Percentiles rank a stretch among this genome's conserved stretches.
These are phyloP conservation scores for Lyophyllum atratum DNA, from an alignment of 768 basidiomycete species.

Conservation along the genomic window DNA sequence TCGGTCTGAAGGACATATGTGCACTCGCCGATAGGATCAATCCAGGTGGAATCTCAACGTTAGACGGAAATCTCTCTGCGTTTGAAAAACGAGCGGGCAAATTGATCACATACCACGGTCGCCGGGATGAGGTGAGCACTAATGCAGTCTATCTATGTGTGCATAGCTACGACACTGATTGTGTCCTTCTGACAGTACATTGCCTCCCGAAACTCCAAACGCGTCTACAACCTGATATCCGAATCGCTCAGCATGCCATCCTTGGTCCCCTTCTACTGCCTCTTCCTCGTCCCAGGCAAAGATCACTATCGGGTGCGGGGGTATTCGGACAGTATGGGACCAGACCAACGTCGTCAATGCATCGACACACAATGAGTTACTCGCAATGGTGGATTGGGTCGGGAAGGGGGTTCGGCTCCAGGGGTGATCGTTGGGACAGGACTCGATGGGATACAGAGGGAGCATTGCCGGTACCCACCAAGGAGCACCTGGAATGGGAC, in stretches of 20 bases:
- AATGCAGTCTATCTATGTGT: not conserved
- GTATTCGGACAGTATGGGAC: slow-evolving; percentile 9
- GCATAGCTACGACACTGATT: not conserved
- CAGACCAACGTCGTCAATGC: slow-evolving; percentile 4
- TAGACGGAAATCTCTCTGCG: slow-evolving; percentile 6
- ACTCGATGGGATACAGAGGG: not conserved
- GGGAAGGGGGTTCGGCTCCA: slow-evolving; percentile 9
- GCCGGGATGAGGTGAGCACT: slow-evolving; percentile 9
- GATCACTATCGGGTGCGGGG: not conserved
- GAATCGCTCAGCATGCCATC: not conserved
- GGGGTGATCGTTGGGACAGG: not conserved
- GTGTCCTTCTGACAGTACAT: not conserved
- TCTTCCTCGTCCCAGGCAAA: not conserved
- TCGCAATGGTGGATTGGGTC: slow-evolving; percentile 16
- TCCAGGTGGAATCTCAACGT: slow-evolving; percentile 8
- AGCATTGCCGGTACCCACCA: not conserved
- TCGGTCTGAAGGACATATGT: not conserved
- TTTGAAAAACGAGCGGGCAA: slow-evolving; percentile 12
- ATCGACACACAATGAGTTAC: slow-evolving; percentile 9
- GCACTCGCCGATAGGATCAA: not conserved
- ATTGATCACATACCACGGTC: slow-evolving; percentile 16
- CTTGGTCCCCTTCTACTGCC: not conserved
- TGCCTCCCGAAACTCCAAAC: not conserved
- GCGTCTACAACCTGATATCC: not conserved
- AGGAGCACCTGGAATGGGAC: not conserved